phyloP scores from a whole-genome alignment of 805 yeast species.

The Lipomyces yamanashiensis region DNA sequence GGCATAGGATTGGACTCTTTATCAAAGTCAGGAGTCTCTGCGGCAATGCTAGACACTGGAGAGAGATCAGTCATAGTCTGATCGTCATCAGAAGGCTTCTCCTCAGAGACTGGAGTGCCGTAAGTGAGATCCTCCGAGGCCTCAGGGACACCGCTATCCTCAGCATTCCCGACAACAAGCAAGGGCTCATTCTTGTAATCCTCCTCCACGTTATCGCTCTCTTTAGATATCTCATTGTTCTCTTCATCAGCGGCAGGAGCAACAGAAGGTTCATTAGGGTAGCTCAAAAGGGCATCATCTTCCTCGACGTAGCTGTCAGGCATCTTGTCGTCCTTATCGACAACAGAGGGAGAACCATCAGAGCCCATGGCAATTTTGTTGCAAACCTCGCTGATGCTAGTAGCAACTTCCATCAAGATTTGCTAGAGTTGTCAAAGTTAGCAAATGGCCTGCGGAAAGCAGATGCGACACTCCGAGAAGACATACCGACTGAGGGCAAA shows the following conservation, averaged over 20 bases:
- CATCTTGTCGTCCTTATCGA: constrained; percentile 14
- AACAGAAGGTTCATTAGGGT: not conserved
- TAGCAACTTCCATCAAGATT: constrained; percentile 24
- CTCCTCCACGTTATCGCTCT: not conserved
- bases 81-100: not conserved
- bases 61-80: not conserved
- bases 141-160: constrained; percentile 11
- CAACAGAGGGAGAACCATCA: not conserved
- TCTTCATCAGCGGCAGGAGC: constrained; percentile 8
- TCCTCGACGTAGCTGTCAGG: constrained; percentile 12
- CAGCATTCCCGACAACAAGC: constrained; percentile 13
- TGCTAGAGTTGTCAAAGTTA: constrained; percentile 8
- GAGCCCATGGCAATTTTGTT: constrained; percentile 20
- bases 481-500: constrained; percentile 35
- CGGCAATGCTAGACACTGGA: not conserved
- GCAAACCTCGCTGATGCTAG: constrained; percentile 30
- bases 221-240: not conserved
- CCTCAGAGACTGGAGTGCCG: constrained; percentile 27
- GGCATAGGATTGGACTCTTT: constrained; percentile 1
- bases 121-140: constrained; percentile 23
- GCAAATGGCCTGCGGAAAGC: not conserved
- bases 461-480: not conserved
- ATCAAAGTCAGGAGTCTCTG: not conserved
- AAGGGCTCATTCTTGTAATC: constrained; percentile 2
- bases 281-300: constrained; percentile 8